These are phyloP conservation scores for Fusarium kyushuense DNA, from an alignment of 2,329 filamentous ascomycete genomes.

Conservation along the genomic window DNA sequence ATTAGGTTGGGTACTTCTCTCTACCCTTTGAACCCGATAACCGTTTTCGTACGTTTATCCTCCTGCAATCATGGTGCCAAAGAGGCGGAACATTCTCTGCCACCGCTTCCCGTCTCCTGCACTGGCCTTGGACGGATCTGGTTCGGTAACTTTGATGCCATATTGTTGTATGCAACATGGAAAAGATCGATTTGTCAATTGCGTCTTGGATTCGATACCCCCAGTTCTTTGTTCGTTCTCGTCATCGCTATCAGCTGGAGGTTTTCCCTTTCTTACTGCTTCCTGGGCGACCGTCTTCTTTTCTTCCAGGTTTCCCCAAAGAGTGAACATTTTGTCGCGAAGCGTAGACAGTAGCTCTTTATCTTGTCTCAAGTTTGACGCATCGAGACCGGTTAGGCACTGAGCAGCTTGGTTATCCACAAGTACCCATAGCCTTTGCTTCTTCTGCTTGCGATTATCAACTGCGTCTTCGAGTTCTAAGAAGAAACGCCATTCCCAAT, in stretches of 20 bases:
- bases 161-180: constrained; percentile 79
- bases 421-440: constrained; percentile 71
- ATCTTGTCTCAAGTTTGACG: constrained; percentile 68
- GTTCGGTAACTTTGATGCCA: constrained; percentile 64
- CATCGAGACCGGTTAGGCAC: constrained; percentile 62
- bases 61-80: constrained; percentile 69
- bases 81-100: constrained; percentile 73
- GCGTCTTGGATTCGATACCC: neutral
- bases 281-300: constrained; percentile 46
- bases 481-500: constrained; percentile 88
- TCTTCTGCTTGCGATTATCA: constrained; percentile 49
- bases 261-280: constrained; percentile 49
- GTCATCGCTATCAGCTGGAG: constrained; percentile 55
- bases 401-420: constrained; percentile 71
- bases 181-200: constrained; percentile 70
- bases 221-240: constrained; percentile 43
- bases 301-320: constrained; percentile 91
- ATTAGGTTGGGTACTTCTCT: neutral
- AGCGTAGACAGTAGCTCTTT: constrained; percentile 63
- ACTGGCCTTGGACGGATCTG: constrained; percentile 58
- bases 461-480: constrained; percentile 80
- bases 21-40: neutral
- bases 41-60: neutral
- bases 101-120: constrained; percentile 64
- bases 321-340: constrained; percentile 76